Evolutionary conservation across 345 rosid species (phyloP).

Genomic region (Odontarrhena argentea): DNA sequence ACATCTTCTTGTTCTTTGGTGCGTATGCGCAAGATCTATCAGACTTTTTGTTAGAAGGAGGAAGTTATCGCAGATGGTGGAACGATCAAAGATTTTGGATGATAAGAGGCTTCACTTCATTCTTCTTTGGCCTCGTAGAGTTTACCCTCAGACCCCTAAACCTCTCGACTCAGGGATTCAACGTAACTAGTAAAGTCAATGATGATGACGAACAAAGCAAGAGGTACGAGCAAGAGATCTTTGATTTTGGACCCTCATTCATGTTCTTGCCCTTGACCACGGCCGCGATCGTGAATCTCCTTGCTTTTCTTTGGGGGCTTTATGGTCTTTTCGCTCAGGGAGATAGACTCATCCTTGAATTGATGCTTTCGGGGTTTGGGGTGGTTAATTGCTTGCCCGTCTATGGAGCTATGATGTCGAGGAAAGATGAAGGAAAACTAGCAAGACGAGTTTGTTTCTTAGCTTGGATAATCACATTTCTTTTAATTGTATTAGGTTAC

Average conservation of each 20-base stretch:
- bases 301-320: constrained; percentile 46
- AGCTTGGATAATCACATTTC: constrained; percentile 40
- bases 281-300: constrained; percentile 55
- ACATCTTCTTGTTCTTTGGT: constrained; percentile 62
- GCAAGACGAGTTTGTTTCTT: constrained; percentile 36
- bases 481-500: constrained; percentile 38
- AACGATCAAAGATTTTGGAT: constrained; percentile 66
- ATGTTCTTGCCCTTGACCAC: constrained; percentile 51
- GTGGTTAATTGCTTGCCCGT: constrained; percentile 55
- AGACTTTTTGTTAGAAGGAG: constrained; percentile 47
- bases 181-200: constrained; percentile 57
- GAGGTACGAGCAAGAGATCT: constrained; percentile 56
- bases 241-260: constrained; percentile 62
- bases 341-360: constrained; percentile 45
- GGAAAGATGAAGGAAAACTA: constrained; percentile 60
- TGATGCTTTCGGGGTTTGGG: constrained; percentile 48
- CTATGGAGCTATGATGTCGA: constrained; percentile 57
- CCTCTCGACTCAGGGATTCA: constrained; percentile 52
- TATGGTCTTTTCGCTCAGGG: constrained; percentile 11
- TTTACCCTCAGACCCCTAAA: constrained; percentile 50
- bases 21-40: constrained; percentile 56
- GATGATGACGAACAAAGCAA: constrained; percentile 60
- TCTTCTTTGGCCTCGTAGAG: constrained; percentile 48
- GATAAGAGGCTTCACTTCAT: constrained; percentile 53
- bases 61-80: constrained; percentile 61